phyloP scores from a whole-genome alignment of 768 basidiomycete species.

The Suillus occidentalis region DNA sequence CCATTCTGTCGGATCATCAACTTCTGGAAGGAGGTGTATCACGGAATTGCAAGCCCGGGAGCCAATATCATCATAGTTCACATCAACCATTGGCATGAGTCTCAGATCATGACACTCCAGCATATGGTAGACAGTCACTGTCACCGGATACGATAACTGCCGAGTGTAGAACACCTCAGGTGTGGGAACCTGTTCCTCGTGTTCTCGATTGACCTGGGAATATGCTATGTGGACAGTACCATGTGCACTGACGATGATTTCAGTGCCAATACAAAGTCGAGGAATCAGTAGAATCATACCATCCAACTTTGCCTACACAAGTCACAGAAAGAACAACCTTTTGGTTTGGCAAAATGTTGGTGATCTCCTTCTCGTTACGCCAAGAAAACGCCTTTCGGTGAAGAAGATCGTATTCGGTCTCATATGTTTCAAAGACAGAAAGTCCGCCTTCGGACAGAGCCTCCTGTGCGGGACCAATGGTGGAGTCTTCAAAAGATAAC shows the following conservation, averaged over 20 bases:
- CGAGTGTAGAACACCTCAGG: conserved; percentile 77
- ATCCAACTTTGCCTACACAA: conserved; percentile 89
- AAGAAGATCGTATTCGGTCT: conserved; percentile 81
- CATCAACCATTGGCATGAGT: conserved; percentile 57
- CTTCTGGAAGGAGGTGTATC: conserved; percentile 32
- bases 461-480: conserved; percentile 72
- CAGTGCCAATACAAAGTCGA: conserved; percentile 1
- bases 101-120: conserved; percentile 86
- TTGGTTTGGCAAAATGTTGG: conserved; percentile 65
- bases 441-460: conserved; percentile 78
- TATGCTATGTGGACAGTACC: conserved; percentile 87
- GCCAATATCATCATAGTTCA: conserved; percentile 20
- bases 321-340: conserved; percentile 65
- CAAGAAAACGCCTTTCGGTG: conserved; percentile 82
- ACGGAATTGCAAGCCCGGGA: conserved; percentile 20
- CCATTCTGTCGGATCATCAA: conserved; percentile 61
- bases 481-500: conserved; percentile 89
- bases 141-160: conserved; percentile 83
- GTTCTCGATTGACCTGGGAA: conserved; percentile 56
- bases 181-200: conserved; percentile 30
- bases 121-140: conserved; percentile 95
- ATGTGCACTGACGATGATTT: conserved; percentile 53
- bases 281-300: conserved; percentile 54
- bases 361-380: conserved; percentile 44
- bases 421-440: conserved; percentile 83